These are phyloP conservation scores for Stephanodiscus triporus DNA, from an alignment of 108 stramenopile genomes.

Conservation along the genomic window DNA sequence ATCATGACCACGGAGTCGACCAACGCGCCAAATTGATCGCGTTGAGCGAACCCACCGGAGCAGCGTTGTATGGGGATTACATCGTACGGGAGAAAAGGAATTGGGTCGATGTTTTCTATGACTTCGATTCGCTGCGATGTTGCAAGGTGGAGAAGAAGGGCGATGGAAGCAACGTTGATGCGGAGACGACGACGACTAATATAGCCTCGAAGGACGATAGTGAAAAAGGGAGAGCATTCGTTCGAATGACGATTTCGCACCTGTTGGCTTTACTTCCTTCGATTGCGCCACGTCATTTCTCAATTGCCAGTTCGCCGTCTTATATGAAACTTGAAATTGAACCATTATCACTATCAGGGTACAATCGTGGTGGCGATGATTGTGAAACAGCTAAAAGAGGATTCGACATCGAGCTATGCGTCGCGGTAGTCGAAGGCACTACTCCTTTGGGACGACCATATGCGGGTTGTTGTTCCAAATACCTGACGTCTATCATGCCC, in stretches of 20 bases:
- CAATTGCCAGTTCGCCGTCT: slow-evolving; percentile 80
- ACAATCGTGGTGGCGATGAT: not conserved
- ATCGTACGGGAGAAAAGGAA: slow-evolving; percentile 82
- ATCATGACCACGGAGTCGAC: slow-evolving; percentile 51
- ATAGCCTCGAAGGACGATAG: not conserved
- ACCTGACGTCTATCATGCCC: slow-evolving; percentile 50
- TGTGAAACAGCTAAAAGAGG: not conserved
- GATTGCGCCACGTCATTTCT: slow-evolving; percentile 77
- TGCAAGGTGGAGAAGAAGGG: not conserved
- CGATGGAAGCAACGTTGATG: not conserved
- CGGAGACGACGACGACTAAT: not conserved
- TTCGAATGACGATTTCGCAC: slow-evolving; percentile 53
- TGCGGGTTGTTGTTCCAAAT: slow-evolving; percentile 72
- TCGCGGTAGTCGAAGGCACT: slow-evolving; percentile 75
- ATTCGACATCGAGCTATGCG: slow-evolving; percentile 72
- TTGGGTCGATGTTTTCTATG: slow-evolving; percentile 82
- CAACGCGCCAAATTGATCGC: slow-evolving; percentile 70
- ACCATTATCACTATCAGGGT: not conserved
- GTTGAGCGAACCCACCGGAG: slow-evolving; percentile 68
- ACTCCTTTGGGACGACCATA: slow-evolving; percentile 76
- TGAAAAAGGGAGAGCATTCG: not conserved
- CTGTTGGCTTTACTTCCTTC: slow-evolving; percentile 67
- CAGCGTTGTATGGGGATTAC: slow-evolving; percentile 83
- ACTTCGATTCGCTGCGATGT: slow-evolving; percentile 77
- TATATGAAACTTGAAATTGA: slow-evolving; percentile 1